Base-by-base conservation (phyloP, 306 rosid species). In the Gleditsia sinensis region DNA sequence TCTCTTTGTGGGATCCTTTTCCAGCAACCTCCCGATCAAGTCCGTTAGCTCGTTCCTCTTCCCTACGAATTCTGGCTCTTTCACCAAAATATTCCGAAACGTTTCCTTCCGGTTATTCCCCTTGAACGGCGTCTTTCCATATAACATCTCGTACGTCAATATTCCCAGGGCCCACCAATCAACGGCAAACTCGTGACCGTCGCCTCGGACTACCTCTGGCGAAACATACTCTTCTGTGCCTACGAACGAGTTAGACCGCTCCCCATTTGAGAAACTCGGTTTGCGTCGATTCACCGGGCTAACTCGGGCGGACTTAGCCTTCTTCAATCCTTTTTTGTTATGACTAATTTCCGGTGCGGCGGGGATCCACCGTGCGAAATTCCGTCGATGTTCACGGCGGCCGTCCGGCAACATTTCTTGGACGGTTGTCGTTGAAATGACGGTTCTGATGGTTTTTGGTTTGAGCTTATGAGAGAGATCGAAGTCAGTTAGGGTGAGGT, bases 131-230 rank as follows among this genome's bases (percentile, higher is more conserved):
- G 99, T 95, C 78, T 77, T 83, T 0, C 97, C 99, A 48, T 88
- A 92, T 0, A 90, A 21, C 90, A 91, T 83, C 85, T 95, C 99
- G 85, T 88, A 95, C 1, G 90, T 82, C 1, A 95, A 80, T 0
- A 95, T 84, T 14, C 99, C 99, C 1, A 95, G 61, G 32, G 98
- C 96, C 99, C 99, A 95, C 99, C 99, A 95, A 32, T 95, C 99
- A 2, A 95, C 99, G 19, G 98, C 91, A 74, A 92, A 95, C 78
- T 95, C 98, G 69, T 95, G 99, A 0, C 99, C 99, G 6, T 92
- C 98, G 6, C 99, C 99, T 2, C 95, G 88, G 1, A 95, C 91
- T 1, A 95, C 86, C 83, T 92, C 99, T 13, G 99, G 99, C 6
- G 99, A 75, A 3, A 95, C 97, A 66, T 95, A 95, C 53, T 95